These are phyloP conservation scores for Aureobasidium sp. DNA, from an alignment of 2,329 filamentous ascomycete genomes.

Conservation along the genomic window DNA sequence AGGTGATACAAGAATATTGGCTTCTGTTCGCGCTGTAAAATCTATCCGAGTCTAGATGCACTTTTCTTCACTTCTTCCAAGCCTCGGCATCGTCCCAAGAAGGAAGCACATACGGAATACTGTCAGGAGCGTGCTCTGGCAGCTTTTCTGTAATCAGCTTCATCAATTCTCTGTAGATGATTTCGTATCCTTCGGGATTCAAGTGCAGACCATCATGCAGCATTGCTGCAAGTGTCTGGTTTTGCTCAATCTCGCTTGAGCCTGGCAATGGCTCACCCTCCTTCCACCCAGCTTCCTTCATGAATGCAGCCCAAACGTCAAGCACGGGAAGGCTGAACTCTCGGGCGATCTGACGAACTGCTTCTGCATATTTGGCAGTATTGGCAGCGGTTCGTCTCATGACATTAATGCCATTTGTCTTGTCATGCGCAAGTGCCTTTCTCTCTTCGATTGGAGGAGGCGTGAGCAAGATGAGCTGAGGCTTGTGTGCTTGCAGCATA, in stretches of 20 bases:
- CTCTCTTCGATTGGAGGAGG: conserved; percentile 80
- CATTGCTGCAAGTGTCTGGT: conserved; percentile 47
- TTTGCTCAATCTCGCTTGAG: conserved; percentile 50
- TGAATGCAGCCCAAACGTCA: conserved; percentile 74
- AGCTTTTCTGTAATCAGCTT: conserved; percentile 44
- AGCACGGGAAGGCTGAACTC: conserved; percentile 55
- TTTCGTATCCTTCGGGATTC: conserved; percentile 47
- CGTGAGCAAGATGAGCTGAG: conserved; percentile 66
- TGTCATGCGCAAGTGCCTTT: conserved; percentile 46
- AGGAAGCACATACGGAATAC: conserved; percentile 48
- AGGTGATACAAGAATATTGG: too few species aligned
- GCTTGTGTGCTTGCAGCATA: conserved; percentile 59
- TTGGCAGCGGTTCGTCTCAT: conserved; percentile 50
- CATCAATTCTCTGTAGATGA: conserved; percentile 50
- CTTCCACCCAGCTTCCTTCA: conserved; percentile 55
- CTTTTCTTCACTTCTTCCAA: conserved; percentile 16
- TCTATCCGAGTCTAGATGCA: not conserved
- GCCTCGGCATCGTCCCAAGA: conserved; percentile 40
- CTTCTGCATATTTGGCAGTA: conserved; percentile 59
- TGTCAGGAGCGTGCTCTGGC: conserved; percentile 50
- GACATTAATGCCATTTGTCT: conserved; percentile 30
- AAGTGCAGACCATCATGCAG: conserved; percentile 57
- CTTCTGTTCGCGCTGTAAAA: too few species aligned
- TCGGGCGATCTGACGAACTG: conserved; percentile 56
- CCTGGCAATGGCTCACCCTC: conserved; percentile 48